Percentiles rank a stretch among this genome's conserved stretches.
These are phyloP conservation scores for Podila epicladia DNA, from an alignment of 192 early-diverging fungal genomes.

Conservation along the genomic window DNA sequence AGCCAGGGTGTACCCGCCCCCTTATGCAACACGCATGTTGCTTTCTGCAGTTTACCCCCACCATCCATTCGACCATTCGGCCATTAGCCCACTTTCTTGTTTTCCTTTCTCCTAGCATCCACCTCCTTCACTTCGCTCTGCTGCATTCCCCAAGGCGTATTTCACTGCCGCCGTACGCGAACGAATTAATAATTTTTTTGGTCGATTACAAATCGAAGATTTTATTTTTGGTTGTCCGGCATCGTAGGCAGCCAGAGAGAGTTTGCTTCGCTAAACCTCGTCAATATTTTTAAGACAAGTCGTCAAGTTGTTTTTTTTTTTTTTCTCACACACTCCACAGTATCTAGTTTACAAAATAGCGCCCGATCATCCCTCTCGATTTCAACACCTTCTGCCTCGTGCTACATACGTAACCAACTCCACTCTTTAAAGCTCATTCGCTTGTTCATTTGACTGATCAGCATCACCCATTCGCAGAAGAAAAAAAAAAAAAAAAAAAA, in stretches of 20 bases:
- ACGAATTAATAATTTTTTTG: not conserved
- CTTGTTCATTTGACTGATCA: not conserved
- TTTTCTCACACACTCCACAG: not conserved
- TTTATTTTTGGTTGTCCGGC: no score
- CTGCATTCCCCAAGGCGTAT: not conserved
- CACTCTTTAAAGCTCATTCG: not conserved
- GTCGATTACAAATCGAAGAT: conserved; percentile 3
- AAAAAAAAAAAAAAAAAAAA: no score
- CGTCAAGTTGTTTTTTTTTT: not conserved
- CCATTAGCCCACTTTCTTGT: not conserved
- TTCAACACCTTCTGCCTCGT: no score
- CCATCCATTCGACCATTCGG: not conserved
- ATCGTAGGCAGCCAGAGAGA: no score
- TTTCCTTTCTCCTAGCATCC: not conserved
- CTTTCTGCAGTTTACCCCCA: not conserved
- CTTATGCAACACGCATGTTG: no score
- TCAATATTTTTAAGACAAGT: no score
- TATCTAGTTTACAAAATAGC: no score
- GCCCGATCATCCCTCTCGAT: no score
- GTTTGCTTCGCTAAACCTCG: no score
- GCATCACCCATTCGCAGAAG: no score
- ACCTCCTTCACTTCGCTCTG: not conserved
- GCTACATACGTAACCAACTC: no score
- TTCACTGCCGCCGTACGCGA: not conserved
- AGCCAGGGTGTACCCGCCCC: no score